Conservation (phyloP, 2,329 filamentous ascomycete genomes). For the Macroventuria anomochaeta region DNA sequence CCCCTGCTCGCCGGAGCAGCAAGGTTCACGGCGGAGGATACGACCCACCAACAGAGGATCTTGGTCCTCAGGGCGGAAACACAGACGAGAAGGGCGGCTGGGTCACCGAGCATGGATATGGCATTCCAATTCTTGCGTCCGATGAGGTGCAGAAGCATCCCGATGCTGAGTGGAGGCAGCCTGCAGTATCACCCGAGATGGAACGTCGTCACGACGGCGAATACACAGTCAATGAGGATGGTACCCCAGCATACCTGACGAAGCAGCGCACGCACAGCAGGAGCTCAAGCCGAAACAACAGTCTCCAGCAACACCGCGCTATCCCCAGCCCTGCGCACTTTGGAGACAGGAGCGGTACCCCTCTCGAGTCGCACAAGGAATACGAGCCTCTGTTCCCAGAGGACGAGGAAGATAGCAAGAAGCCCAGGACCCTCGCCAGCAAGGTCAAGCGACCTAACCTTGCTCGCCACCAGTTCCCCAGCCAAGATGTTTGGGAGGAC, state of each 20-base stretch:
- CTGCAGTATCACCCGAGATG: constrained; percentile 77
- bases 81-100: constrained; percentile 57
- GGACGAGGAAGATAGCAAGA: constrained; percentile 67
- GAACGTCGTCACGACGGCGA: constrained; percentile 62
- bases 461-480: constrained; percentile 76
- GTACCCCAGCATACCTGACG: constrained; percentile 51
- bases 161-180: constrained; percentile 71
- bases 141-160: constrained; percentile 84
- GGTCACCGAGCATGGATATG: constrained; percentile 67
- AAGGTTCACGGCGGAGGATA: constrained; percentile 58
- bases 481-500: constrained; percentile 97
- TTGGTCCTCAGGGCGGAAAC: constrained; percentile 55
- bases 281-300: constrained; percentile 60
- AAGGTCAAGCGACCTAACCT: constrained; percentile 62
- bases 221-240: constrained; percentile 57
- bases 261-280: constrained; percentile 62
- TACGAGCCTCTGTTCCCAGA: constrained; percentile 93
- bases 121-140: constrained; percentile 82
- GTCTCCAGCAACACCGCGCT: constrained; percentile 58
- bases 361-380: constrained; percentile 86
- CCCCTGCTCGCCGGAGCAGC: constrained; percentile 58
- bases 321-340: constrained; percentile 50
- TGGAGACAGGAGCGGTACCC: constrained; percentile 63
- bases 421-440: constrained; percentile 60
- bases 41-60: constrained; percentile 60